These are phyloP conservation scores for Exophiala phaeomuriformis DNA, from an alignment of 2,329 filamentous ascomycete species.

Conservation along the genomic window DNA sequence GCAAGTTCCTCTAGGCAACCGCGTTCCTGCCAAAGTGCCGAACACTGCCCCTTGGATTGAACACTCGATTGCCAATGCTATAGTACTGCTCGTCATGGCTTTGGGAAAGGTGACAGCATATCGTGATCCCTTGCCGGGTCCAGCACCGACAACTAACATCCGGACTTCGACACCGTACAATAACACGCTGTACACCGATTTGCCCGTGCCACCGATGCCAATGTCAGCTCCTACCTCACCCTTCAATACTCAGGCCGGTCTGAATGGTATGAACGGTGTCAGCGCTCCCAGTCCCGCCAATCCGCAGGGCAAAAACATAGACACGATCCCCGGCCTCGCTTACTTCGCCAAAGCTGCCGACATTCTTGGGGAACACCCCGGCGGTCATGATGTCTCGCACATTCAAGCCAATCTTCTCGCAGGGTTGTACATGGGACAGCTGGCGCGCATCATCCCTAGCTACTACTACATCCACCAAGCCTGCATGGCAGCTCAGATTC, in stretches of 20 bases:
- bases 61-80: constrained; percentile 67
- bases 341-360: constrained; percentile 83
- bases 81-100: constrained; percentile 75
- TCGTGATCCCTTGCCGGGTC: constrained; percentile 45
- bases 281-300: constrained; percentile 16
- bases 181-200: constrained; percentile 20
- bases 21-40: constrained; percentile 24
- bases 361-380: constrained; percentile 74
- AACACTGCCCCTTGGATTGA: constrained; percentile 30
- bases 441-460: constrained; percentile 80
- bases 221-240: constrained; percentile 25
- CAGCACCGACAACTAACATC: constrained; percentile 30
- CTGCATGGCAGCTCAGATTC: constrained; percentile 57
- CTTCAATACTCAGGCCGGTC: constrained; percentile 12
- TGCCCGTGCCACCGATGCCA: constrained; percentile 26
- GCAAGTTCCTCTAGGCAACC: not conserved
- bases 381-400: constrained; percentile 70
- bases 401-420: constrained; percentile 80
- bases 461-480: constrained; percentile 61
- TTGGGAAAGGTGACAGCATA: constrained; percentile 72
- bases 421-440: constrained; percentile 80
- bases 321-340: constrained; percentile 79
- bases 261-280: constrained; percentile 16
- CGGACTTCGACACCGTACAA: constrained; percentile 29
- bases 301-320: constrained; percentile 60